phyloP scores from a whole-genome alignment of 202 grass and related monocot species.

The Dendrocalamus latiflorus region DNA sequence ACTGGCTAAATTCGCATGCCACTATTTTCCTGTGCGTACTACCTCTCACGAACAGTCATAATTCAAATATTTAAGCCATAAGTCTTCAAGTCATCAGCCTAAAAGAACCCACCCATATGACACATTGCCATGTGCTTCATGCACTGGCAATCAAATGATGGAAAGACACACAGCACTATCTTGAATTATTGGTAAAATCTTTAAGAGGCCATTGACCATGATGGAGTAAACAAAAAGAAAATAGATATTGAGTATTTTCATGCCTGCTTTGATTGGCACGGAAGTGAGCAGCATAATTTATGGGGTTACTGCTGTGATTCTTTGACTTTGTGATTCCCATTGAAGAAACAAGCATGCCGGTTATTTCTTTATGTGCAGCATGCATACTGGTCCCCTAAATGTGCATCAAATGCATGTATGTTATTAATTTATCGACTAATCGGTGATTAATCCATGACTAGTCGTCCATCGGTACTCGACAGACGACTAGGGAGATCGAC shows the following conservation, averaged over 20 bases:
- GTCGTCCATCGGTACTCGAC: too few species aligned
- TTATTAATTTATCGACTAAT: too few species aligned
- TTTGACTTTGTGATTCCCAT: conserved; percentile 18
- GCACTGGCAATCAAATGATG: background rate
- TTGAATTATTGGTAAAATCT: background rate
- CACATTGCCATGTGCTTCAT: background rate
- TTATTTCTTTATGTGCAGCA: conserved; percentile 6
- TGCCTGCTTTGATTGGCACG: conserved; percentile 11
- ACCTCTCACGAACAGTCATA: too few species aligned
- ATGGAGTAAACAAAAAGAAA: conserved; percentile 5
- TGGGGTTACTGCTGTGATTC: background rate
- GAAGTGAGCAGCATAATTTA: background rate
- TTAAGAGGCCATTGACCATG: background rate
- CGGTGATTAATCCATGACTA: too few species aligned
- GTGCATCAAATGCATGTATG: too few species aligned
- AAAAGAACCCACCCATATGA: too few species aligned
- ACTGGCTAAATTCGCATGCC: too few species aligned
- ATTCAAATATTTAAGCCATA: too few species aligned
- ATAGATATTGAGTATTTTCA: conserved; percentile 15
- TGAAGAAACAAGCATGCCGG: conserved; percentile 2
- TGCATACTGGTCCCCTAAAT: background rate
- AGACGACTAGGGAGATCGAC: too few species aligned
- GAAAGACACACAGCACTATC: background rate
- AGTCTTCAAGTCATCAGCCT: too few species aligned
- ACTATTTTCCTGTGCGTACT: too few species aligned